Evolutionary conservation across 1,284 basidiomycete genomes (phyloP), one percentile per base, ranked within the genome.

Genomic region (Cystobasidium sp.): DNA sequence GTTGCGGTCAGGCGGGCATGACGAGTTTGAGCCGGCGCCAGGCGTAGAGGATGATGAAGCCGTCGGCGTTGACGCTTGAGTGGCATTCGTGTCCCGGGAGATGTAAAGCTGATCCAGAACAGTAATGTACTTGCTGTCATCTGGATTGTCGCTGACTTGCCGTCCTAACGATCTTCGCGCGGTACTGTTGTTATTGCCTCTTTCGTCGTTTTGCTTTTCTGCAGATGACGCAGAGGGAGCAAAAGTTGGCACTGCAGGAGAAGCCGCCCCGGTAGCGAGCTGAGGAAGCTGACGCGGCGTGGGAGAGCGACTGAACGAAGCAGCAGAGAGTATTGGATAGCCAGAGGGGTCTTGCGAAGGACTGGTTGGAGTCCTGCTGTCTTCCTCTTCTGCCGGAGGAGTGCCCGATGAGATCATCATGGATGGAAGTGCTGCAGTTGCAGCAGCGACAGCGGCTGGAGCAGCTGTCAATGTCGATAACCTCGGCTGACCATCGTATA

Each of bases 61-160:
- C n/a, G 51, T 14, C 51, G 51, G 51, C 24, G 24, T 37, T 56
- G 18, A 9, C 12, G 20, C 18, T 12, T 31, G 24, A 14, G 9
- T 20, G 53, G 53, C 7, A 14, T 39, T 20, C 46, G 69, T 2
- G 24, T 43, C 59, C 22, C 69, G 59, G 14, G 69, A 24, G 39
- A 71, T 64, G 49, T 64, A 61, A 3, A 71, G 47, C 61, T 71
- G 69, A 37, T 71, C 69, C 10, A 71, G 59, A 31, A 71, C 69
- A 14, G 69, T 71, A 8, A 71, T n/a, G 51, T 63, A 71, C 41
- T 24, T 22, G 46, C 46, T 43, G 37, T 46, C 39, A 12, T 52
- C 66, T 12, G 58, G 22, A 41, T 41, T 39, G 37, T 24, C 58
- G 8, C 58, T n/a, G 58, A 24, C 31, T 31, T 31, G 31, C 31